Base-by-base conservation (phyloP, 352 stramenopile species). In the Phytophthora fragariae region DNA sequence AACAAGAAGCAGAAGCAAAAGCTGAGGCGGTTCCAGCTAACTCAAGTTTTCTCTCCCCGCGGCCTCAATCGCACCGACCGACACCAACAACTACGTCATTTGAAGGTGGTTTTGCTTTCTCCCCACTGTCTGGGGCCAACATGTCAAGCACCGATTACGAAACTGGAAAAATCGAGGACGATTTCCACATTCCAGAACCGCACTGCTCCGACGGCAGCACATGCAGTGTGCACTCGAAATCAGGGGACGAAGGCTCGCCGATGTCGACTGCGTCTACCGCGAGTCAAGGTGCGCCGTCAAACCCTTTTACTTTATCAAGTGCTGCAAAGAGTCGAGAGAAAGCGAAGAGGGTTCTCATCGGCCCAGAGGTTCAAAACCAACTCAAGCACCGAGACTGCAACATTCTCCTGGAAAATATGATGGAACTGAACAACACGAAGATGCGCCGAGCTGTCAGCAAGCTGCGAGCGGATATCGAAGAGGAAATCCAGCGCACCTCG, bases 321-420 rank as follows among this genome's bases (percentile, higher is more conserved):
- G 27, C 27, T 14, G 5, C 27, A 37, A n/a, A 50, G 44, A 21
- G 7, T 1, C 33, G n/a, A 47, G 52, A 19, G 33, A 64, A 56
- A 27, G n/a, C 1, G 1, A 68, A 37, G 46, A 60, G 49, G 15
- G 0, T 1, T 0, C 60, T 31, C 17, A 19, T 21, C 0, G 24
- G 24, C 27, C 7, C 4, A 17, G 35, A 65, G 5, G 7, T 65
- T 37, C 72, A 31, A 19, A 4, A 15, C 31, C 47, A 58, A 14
- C 19, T 57, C 46, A 79, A 76, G 44, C 67, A 79, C 27, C 72
- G 67, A 27, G 72, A 79, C 4, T 79, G 72, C 46, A 68, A 68
- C 9, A 65, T 72, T 57, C 57, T 79, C 9, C 50, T 79, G 1
- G 72, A 75, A 52, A 72, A 54, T 10, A 68, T 79, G 72, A 75